Percentiles rank a stretch among this genome's conserved stretches.
Evolutionary conservation across 2,329 filamentous ascomycete genomes (phyloP).

Genomic region (Ceratocystis eucalypticola): DNA sequence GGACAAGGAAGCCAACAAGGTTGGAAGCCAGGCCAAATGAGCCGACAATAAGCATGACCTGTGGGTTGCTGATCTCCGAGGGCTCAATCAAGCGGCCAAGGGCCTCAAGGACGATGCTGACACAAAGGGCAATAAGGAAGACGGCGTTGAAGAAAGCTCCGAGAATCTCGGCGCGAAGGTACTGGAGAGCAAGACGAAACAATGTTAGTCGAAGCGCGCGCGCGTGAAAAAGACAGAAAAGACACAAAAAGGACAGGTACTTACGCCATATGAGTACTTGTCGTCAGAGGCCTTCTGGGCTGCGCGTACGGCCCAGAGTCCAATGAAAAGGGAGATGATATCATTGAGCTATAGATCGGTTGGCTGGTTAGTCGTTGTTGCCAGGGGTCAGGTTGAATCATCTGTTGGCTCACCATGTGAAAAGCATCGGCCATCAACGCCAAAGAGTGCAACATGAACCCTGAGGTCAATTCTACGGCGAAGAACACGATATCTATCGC

Average conservation of each 20-base stretch:
- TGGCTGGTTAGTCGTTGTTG: not conserved
- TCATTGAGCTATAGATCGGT: constrained; percentile 62
- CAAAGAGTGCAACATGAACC: constrained; percentile 78
- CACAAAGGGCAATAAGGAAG: constrained; percentile 88
- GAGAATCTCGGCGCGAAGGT: constrained; percentile 92
- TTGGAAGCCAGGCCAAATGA: constrained; percentile 78
- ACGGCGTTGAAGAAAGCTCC: constrained; percentile 95
- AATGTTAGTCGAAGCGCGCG: not conserved
- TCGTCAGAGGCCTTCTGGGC: constrained; percentile 75
- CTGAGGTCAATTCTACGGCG: constrained; percentile 70
- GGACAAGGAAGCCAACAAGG: constrained; percentile 72
- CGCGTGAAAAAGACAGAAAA: not conserved
- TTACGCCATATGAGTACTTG: constrained; percentile 85
- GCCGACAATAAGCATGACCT: constrained; percentile 80
- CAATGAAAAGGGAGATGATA: constrained; percentile 84
- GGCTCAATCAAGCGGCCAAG: constrained; percentile 85
- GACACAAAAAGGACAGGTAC: constrained; percentile 25
- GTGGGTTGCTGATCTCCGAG: constrained; percentile 71
- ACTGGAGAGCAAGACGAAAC: constrained; percentile 36
- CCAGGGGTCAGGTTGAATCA: not conserved
- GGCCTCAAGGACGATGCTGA: constrained; percentile 93
- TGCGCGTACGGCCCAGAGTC: constrained; percentile 87
- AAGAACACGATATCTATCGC: constrained; percentile 84
- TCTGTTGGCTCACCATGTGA: constrained; percentile 60
- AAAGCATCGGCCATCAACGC: constrained; percentile 94